Base-by-base conservation (phyloP, 805 yeast genomes). In the Myxozyma geophila region DNA sequence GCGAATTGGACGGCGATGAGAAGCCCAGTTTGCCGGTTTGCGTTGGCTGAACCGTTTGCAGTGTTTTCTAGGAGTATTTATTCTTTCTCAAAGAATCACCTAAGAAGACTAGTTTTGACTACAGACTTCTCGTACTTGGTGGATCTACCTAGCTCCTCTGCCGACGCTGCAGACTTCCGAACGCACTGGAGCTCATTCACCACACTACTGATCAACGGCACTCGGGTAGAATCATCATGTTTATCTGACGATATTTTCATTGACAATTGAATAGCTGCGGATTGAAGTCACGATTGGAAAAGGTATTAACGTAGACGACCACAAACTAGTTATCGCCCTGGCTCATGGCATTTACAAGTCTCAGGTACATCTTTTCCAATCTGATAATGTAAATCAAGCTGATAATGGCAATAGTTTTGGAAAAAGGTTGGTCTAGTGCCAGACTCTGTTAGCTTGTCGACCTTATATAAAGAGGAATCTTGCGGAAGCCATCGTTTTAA, bases 351-450 rank as follows among this genome's bases (percentile, higher is more conserved):
- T 60, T 13, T 54, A 50, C 39, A 21, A 47, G 23, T 54, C 63
- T 15, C 36, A 54, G 5, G 63, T 54, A 43, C 21, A 10, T 33
- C 10, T 9, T 12, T n/a, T 28, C 47, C 4, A 10, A 13, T 8
- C 13, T 10, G 15, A 36, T 23, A 36, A 17, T 10, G 13, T 7
- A 37, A 2, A 19, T 51, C 8, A 15, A 49, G 35, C 39, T 15
- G 28, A 15, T 49, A 49, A 1, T n/a, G 7, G 21, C 13, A 4
- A 21, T 19, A 60, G 63, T 60, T 60, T 23, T 60, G 63, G 63
- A 54, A 19, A 7, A 19, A 21, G 12, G 63, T 60, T 13, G 58
- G 59, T 7, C 43, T 60, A 39, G 41, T 28, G 40, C 58, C 63
- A 10, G 17, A 37, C 10, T 13, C 17, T 2, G 48, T 53, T 12